Evolutionary conservation across 1,284 basidiomycete species (phyloP).

Genomic region (Termitomyces sp.): DNA sequence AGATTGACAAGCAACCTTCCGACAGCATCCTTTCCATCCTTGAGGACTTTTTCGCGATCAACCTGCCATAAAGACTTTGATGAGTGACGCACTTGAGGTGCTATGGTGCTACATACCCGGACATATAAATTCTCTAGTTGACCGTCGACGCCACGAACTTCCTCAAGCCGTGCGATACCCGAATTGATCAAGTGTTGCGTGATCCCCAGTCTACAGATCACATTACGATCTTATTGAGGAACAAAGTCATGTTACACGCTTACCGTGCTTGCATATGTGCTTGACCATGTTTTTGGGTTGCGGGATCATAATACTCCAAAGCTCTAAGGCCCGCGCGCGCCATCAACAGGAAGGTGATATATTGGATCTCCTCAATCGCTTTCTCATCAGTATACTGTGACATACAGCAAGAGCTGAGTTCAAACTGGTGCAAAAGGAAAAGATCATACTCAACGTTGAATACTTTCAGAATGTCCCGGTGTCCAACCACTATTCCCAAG

Average conservation of each 20-base stretch:
- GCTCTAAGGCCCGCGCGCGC: conserved; percentile 75
- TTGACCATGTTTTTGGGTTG: conserved; percentile 77
- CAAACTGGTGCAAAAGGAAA: background rate
- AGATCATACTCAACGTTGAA: conserved; percentile 48
- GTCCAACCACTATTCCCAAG: conserved; percentile 55
- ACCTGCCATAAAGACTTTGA: conserved; percentile 39
- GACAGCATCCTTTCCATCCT: conserved; percentile 56
- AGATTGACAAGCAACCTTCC: conserved; percentile 73
- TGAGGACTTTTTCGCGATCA: conserved; percentile 62
- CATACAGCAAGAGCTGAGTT: conserved; percentile 2
- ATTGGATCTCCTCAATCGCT: conserved; percentile 73
- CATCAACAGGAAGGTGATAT: conserved; percentile 80
- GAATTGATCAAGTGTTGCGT: conserved; percentile 70
- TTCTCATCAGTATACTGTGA: conserved; percentile 58
- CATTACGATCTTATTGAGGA: background rate
- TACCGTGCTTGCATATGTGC: conserved; percentile 90
- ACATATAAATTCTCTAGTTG: conserved; percentile 65
- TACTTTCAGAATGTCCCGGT: conserved; percentile 67
- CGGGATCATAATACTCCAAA: conserved; percentile 80
- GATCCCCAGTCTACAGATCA: conserved; percentile 61
- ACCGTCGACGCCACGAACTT: conserved; percentile 52
- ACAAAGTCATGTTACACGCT: conserved; percentile 14
- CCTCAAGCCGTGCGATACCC: conserved; percentile 68
- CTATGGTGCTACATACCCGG: conserved; percentile 38
- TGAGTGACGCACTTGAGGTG: background rate